phyloP scores from a whole-genome alignment of 169 alveolate genomes.

The Amoebophrya sp. region DNA sequence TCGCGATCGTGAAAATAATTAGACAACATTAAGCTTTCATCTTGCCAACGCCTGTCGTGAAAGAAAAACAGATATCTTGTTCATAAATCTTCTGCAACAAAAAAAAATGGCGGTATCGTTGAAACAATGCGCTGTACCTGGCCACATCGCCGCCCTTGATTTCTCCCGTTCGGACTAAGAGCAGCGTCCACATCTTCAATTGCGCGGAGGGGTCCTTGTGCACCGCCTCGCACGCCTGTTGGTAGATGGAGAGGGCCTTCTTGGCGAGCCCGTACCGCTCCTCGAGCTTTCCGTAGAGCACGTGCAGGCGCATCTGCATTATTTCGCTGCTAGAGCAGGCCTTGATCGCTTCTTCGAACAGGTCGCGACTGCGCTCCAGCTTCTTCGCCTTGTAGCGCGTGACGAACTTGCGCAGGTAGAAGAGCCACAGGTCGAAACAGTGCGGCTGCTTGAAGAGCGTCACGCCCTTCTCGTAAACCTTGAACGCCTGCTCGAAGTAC shows the following conservation, averaged over 20 bases:
- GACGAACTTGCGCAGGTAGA: constrained; percentile 73
- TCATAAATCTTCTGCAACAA: too few relatives aligned
- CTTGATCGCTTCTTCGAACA: constrained; percentile 70
- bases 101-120: too few relatives aligned
- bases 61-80: too few relatives aligned
- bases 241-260: constrained; percentile 75
- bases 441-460: constrained; percentile 84
- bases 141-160: constrained; percentile 12
- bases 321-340: constrained; percentile 53
- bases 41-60: too few relatives aligned
- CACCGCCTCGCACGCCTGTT: constrained; percentile 59
- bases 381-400: constrained; percentile 71
- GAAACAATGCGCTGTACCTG: neutral
- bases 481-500: constrained; percentile 79
- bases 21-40: too few relatives aligned
- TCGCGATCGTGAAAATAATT: too few relatives aligned
- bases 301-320: constrained; percentile 47
- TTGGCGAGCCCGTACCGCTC: constrained; percentile 83
- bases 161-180: neutral
- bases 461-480: constrained; percentile 81
- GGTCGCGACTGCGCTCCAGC: constrained; percentile 85
- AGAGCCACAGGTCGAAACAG: constrained; percentile 76
- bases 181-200: constrained; percentile 42
- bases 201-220: constrained; percentile 54
- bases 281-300: constrained; percentile 79